Percentiles rank a stretch among this genome's conserved stretches.
These are phyloP conservation scores for Calonectria pauciramosa DNA, from an alignment of 2,329 filamentous ascomycete genomes.

Conservation along the genomic window DNA sequence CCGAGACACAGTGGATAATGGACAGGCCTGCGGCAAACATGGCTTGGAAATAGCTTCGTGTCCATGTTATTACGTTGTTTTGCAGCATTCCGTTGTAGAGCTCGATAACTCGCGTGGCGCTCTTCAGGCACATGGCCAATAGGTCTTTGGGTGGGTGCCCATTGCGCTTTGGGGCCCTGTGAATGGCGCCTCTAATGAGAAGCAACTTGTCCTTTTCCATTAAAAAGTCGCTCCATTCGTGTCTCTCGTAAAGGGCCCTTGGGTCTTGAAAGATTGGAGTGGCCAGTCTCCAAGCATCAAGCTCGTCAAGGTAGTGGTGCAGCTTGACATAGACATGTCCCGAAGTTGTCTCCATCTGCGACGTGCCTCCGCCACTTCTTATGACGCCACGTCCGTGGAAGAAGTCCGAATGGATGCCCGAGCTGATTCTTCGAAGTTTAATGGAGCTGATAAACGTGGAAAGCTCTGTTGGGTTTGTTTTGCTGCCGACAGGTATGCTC, in stretches of 20 bases:
- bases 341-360: background rate
- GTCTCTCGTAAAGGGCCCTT: constrained; percentile 56
- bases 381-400: constrained; percentile 24
- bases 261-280: constrained; percentile 51
- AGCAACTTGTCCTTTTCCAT: constrained; percentile 56
- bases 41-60: constrained; percentile 63
- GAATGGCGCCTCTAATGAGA: constrained; percentile 56
- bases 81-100: constrained; percentile 54
- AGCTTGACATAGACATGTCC: constrained; percentile 45
- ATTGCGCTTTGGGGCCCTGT: constrained; percentile 52
- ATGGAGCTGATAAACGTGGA: constrained; percentile 55
- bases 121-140: constrained; percentile 50
- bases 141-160: constrained; percentile 50
- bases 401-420: constrained; percentile 52
- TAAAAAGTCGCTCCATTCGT: constrained; percentile 61
- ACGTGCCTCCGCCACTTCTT: background rate
- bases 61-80: constrained; percentile 55
- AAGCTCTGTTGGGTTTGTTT: constrained; percentile 27
- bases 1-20: constrained; percentile 49
- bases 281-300: constrained; percentile 52
- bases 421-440: constrained; percentile 56
- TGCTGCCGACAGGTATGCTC: background rate
- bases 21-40: constrained; percentile 60
- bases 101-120: constrained; percentile 53
- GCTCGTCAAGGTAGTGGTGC: constrained; percentile 48